Evolutionary conservation across 2,329 filamentous ascomycete species (phyloP), one percentile per base, ranked within the genome.

Genomic region (Elsinoe arachidis): DNA sequence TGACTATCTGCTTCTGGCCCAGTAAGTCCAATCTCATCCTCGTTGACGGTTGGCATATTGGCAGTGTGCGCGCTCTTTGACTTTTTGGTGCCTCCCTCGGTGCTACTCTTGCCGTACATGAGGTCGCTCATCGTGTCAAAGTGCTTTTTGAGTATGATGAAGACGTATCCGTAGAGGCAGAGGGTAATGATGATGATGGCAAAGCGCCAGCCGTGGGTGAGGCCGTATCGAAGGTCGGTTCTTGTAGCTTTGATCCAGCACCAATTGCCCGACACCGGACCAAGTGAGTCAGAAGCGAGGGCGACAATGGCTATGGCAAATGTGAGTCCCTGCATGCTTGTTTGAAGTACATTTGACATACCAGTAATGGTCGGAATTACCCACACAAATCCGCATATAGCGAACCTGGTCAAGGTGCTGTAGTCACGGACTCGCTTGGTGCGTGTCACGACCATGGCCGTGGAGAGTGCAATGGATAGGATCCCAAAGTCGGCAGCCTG

Each of bases 161-260:
- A 75, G 17, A 78, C 70, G 56, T 73, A 76, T 1, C 68, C 64
- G 58, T 77, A 77, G 17, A 76, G 73, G 35, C 59, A 63, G 15
- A 76, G 67, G 0, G 72, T 74, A 6, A 64, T 63, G 37, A 72
- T 59, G 53, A 77, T 74, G 38, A 77, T 73, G 14, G 69, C 66
- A 52, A 77, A 70, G 5, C 75, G 71, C 75, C 74, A 77, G 39
- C 70, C 74, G 57, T 78, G 75, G 0, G 72, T 73, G 51, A 78
- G 66, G 1, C 65, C 70, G 58, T 77, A 78, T 23, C 75, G 71
- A n/a, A 76, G 66, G 11, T 69, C 70, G 23, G 67, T 61, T n/a
- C 69, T 64, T 2, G 66, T 61, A 11, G 65, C 60, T 11, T 68
- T 64, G 58, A 78, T 77, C 75, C 75, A 78, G 63, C 75, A 77